Conservation (phyloP, 139 green algal species). For the Chlorella sp. region DNA sequence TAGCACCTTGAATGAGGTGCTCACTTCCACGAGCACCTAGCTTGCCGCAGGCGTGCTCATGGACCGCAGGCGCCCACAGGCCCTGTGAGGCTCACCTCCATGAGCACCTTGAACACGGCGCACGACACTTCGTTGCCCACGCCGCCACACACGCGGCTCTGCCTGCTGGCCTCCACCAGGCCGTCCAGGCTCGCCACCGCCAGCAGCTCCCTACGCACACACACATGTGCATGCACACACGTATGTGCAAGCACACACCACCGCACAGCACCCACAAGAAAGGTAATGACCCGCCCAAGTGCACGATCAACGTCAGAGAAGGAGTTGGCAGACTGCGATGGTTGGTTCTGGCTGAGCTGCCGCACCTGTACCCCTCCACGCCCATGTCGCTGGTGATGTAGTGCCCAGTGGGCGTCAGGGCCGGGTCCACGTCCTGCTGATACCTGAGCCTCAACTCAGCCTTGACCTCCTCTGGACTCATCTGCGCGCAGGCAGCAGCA, state of each 20-base stretch:
- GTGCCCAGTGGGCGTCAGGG: constrained; percentile 7
- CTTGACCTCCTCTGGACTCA: constrained; percentile 27
- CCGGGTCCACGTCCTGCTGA: constrained; percentile 40
- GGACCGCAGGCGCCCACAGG: no score
- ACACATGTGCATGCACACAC: not conserved
- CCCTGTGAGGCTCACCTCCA: constrained; percentile 41
- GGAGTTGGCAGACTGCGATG: no score
- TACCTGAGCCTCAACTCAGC: constrained; percentile 21
- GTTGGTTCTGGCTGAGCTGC: not conserved
- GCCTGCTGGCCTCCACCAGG: constrained; percentile 51
- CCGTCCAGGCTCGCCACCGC: constrained; percentile 42
- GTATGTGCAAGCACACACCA: no score
- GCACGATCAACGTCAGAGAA: not conserved
- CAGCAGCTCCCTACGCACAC: constrained; percentile 21
- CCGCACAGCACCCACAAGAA: no score
- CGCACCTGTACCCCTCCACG: constrained; percentile 39
- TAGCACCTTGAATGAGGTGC: no score
- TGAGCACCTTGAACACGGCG: constrained; percentile 41
- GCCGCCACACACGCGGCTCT: constrained; percentile 49
- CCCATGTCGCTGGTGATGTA: constrained; percentile 39
- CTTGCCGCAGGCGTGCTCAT: no score
- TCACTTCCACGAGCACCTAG: no score
- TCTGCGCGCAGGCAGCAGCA: not conserved
- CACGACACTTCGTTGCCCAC: constrained; percentile 34
- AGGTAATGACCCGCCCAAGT: no score